These are phyloP conservation scores for Curvularia verruculosa DNA, from an alignment of 2,329 filamentous ascomycete genomes.

Conservation along the genomic window DNA sequence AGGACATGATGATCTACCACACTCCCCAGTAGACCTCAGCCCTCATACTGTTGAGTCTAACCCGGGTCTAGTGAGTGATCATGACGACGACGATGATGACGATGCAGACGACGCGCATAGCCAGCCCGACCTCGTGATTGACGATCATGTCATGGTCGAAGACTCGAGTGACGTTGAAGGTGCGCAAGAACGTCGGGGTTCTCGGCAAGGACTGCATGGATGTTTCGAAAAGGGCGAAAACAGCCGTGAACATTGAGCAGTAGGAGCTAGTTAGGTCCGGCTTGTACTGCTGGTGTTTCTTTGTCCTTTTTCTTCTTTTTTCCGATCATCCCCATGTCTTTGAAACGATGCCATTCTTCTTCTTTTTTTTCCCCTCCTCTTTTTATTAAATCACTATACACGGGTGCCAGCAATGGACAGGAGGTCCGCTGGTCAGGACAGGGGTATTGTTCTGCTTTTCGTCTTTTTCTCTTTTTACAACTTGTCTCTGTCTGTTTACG, in stretches of 20 bases:
- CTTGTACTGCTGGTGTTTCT: constrained; percentile 22
- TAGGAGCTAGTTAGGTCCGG: constrained; percentile 36
- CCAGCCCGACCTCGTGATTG: constrained; percentile 44
- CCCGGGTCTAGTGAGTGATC: constrained; percentile 58
- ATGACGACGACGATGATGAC: constrained; percentile 57
- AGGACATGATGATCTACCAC: constrained; percentile 38
- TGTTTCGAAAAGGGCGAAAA: constrained; percentile 46
- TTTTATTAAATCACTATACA: constrained; percentile 24
- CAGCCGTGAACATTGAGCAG: constrained; percentile 44
- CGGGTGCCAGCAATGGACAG: constrained; percentile 32
- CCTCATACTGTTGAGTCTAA: constrained; percentile 57
- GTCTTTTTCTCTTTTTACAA: constrained; percentile 6
- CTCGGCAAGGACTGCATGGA: constrained; percentile 39
- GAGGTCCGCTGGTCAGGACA: constrained; percentile 12
- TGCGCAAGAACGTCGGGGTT: constrained; percentile 40
- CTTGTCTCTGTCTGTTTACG: constrained; percentile 1
- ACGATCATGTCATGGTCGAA: constrained; percentile 48
- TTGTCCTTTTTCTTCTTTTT: constrained; percentile 21
- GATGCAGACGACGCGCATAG: constrained; percentile 47
- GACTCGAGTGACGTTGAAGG: constrained; percentile 50
- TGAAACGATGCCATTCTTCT: constrained; percentile 23
- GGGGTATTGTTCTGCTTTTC: constrained; percentile 15
- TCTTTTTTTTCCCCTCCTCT: constrained; percentile 10
- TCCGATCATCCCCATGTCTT: constrained; percentile 20
- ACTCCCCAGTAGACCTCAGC: constrained; percentile 51